A percentile compares a stretch with the other conserved stretches of the same genome.
Conservation (phyloP, 164 flowering plant genomes). For the Liquidambar formosana region DNA sequence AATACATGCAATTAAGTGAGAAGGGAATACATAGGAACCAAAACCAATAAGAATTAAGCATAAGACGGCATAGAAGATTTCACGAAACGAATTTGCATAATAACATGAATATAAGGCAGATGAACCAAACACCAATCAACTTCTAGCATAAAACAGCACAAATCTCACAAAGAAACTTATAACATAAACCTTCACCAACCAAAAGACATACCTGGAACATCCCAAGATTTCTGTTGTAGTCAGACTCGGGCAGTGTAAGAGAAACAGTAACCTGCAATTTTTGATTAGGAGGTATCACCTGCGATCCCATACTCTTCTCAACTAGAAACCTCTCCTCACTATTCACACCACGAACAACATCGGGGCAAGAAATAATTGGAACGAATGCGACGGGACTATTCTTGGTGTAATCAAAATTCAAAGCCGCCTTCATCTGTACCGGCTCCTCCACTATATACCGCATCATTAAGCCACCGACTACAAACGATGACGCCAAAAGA, state of each 20-base stretch:
- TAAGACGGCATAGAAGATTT: too few species aligned
- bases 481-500: conserved; percentile 49
- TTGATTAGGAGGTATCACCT: conserved; percentile 53
- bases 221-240: conserved; percentile 44
- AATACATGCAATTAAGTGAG: too few species aligned
- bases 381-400: conserved; percentile 67
- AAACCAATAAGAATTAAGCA: too few species aligned
- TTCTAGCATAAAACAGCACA: not conserved
- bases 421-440: conserved; percentile 37
- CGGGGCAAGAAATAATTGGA: conserved; percentile 41
- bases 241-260: conserved; percentile 73
- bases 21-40: too few species aligned
- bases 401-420: conserved; percentile 84
- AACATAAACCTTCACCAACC: not conserved
- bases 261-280: conserved; percentile 55
- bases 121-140: not conserved
- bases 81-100: too few species aligned
- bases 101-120: not conserved
- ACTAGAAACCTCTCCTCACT: conserved; percentile 35
- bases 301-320: conserved; percentile 20
- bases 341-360: conserved; percentile 28
- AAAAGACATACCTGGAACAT: conserved; percentile 32
- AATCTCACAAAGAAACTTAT: not conserved
- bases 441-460: conserved; percentile 68
- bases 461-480: conserved; percentile 62